A percentile compares a stretch with the other conserved stretches of the same genome.
phyloP scores from a whole-genome alignment of 352 stramenopile species.

The Phytophthora macrochlamydospora region DNA sequence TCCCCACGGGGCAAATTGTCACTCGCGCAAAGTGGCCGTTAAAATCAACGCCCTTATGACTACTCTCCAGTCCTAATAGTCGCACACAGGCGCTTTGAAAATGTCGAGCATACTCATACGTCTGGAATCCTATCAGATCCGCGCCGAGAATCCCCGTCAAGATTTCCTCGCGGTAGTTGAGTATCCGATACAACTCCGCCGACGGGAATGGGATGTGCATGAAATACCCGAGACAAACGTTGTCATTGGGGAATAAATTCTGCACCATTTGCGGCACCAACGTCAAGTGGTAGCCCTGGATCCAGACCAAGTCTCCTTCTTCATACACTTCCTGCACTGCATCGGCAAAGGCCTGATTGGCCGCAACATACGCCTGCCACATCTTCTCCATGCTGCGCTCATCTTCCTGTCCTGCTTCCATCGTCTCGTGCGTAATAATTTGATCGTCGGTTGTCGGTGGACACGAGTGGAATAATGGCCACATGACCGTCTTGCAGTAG shows the following conservation, averaged over 20 bases:
- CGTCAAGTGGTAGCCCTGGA: slow-evolving; percentile 92
- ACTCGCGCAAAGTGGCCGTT: slow-evolving; percentile 89
- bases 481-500: slow-evolving; percentile 92
- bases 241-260: slow-evolving; percentile 91
- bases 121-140: slow-evolving; percentile 91
- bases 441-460: slow-evolving; percentile 82
- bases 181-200: slow-evolving; percentile 88
- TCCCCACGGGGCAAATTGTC: slow-evolving; percentile 88
- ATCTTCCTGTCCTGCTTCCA: slow-evolving; percentile 46
- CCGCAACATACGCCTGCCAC: slow-evolving; percentile 91
- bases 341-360: slow-evolving; percentile 88
- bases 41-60: slow-evolving; percentile 88
- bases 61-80: slow-evolving; percentile 88
- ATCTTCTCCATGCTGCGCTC: slow-evolving; percentile 78
- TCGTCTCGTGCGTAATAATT: slow-evolving; percentile 66
- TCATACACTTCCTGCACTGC: slow-evolving; percentile 89
- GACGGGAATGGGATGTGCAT: slow-evolving; percentile 92
- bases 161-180: slow-evolving; percentile 89
- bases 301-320: slow-evolving; percentile 90
- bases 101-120: slow-evolving; percentile 90
- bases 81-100: slow-evolving; percentile 89
- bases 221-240: slow-evolving; percentile 87
- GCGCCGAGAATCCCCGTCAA: slow-evolving; percentile 87
- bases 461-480: slow-evolving; percentile 91
- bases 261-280: slow-evolving; percentile 90